Conservation (phyloP, 441 rosid genomes). For the Macaranga tanarius region DNA sequence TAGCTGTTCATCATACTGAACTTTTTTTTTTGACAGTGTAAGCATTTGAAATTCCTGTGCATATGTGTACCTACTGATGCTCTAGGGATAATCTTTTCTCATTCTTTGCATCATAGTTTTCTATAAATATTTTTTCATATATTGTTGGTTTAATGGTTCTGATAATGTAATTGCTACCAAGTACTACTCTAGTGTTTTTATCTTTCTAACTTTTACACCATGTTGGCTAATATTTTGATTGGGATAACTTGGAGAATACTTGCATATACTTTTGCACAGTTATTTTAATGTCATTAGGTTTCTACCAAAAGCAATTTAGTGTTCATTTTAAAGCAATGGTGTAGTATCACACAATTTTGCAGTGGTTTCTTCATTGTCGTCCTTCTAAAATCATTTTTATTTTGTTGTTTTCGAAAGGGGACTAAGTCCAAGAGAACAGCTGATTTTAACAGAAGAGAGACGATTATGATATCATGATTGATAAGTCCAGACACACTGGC, state of each 20-base stretch:
- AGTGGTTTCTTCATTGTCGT: background rate
- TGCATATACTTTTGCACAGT: background rate
- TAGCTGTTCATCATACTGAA: background rate
- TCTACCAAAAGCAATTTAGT: background rate
- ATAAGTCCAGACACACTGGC: slow-evolving; percentile 16
- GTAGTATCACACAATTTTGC: background rate
- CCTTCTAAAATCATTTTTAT: slow-evolving; percentile 25
- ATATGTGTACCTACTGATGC: background rate
- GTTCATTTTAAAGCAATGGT: background rate
- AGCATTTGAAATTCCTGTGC: background rate
- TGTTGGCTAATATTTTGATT: background rate
- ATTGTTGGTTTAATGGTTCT: background rate
- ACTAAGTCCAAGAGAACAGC: slow-evolving; percentile 29
- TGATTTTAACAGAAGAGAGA: slow-evolving; percentile 24
- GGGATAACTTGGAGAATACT: background rate
- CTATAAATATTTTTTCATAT: background rate
- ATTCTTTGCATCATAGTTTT: background rate
- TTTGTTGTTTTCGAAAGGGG: slow-evolving; percentile 29
- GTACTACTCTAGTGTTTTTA: background rate
- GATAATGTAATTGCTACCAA: too few species aligned
- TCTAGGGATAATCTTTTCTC: background rate
- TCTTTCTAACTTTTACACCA: background rate
- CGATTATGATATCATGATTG: slow-evolving; percentile 22
- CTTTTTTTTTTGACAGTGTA: background rate
- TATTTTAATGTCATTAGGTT: too few species aligned